These are phyloP conservation scores for Botrytis elliptica DNA, from an alignment of 2,329 filamentous ascomycete species.

Conservation along the genomic window DNA sequence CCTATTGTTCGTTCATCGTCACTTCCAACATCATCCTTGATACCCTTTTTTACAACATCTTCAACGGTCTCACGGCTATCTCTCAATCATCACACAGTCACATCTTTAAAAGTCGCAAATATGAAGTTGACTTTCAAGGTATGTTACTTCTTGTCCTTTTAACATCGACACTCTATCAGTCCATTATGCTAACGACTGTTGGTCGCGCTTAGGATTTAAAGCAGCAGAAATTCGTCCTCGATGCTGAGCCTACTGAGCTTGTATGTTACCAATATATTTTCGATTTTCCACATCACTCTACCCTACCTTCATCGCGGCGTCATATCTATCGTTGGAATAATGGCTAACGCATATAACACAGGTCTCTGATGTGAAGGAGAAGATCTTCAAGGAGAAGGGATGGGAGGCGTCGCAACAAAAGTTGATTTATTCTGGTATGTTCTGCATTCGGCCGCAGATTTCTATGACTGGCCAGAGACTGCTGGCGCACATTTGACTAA, in stretches of 20 bases:
- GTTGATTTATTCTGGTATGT: slow-evolving; percentile 93
- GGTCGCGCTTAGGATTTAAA: slow-evolving; percentile 76
- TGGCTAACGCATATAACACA: slow-evolving; percentile 41
- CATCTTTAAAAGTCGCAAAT: slow-evolving; percentile 41
- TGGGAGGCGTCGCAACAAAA: slow-evolving; percentile 91
- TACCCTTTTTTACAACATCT: neutral
- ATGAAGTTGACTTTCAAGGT: slow-evolving; percentile 76
- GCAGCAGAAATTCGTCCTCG: slow-evolving; percentile 97
- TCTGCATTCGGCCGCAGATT: slow-evolving; percentile 10
- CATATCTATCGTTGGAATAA: slow-evolving; percentile 19
- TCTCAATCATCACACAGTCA: neutral
- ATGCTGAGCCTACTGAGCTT: slow-evolving; percentile 88
- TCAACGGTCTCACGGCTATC: neutral
- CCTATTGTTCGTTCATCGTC: neutral
- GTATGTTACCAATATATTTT: slow-evolving; percentile 54
- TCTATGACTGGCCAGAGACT: neutral
- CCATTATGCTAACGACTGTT: slow-evolving; percentile 29
- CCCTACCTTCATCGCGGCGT: neutral
- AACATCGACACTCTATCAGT: slow-evolving; percentile 25
- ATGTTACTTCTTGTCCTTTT: slow-evolving; percentile 33
- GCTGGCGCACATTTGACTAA: slow-evolving; percentile 33
- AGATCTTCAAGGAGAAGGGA: slow-evolving; percentile 87
- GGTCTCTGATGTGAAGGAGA: slow-evolving; percentile 89
- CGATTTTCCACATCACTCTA: neutral
- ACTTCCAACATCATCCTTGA: neutral